Evolutionary conservation across 306 rosid genomes (phyloP).

Genomic region (Cyamopsis tetragonoloba): DNA sequence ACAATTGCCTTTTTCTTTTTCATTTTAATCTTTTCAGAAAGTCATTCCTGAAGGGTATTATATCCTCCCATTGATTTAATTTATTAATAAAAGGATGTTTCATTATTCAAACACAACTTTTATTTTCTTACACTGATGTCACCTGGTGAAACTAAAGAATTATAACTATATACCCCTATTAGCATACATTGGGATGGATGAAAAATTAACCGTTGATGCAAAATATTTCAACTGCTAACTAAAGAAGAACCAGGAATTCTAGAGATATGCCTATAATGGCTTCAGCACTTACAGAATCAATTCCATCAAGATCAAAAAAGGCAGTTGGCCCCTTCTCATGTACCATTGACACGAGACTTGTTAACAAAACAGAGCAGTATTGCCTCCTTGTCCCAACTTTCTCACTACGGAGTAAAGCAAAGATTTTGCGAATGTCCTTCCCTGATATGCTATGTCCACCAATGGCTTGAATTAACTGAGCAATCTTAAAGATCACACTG

Average conservation of each 20-base stretch:
- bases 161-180: neutral
- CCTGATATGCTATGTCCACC: conserved; percentile 99
- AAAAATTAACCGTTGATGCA: neutral
- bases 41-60: neutral
- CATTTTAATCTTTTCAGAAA: neutral
- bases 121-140: conserved; percentile 1
- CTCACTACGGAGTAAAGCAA: conserved; percentile 89
- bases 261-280: conserved; percentile 15
- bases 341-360: conserved; percentile 81
- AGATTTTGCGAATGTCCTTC: conserved; percentile 93
- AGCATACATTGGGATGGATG: neutral
- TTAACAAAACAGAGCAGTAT: conserved; percentile 78
- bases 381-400: conserved; percentile 73
- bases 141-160: conserved; percentile 2
- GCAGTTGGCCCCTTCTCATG: conserved; percentile 97
- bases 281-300: conserved; percentile 72
- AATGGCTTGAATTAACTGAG: conserved; percentile 83
- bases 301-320: conserved; percentile 83
- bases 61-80: neutral
- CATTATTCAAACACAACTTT: neutral
- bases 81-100: neutral
- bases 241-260: neutral
- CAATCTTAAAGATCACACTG: conserved; percentile 62
- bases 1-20: neutral
- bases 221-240: conserved; percentile 2